Percentiles rank a stretch among this genome's conserved stretches.
Conservation (phyloP, 2,329 filamentous ascomycete species). For the Talaromyces funiculosus region DNA sequence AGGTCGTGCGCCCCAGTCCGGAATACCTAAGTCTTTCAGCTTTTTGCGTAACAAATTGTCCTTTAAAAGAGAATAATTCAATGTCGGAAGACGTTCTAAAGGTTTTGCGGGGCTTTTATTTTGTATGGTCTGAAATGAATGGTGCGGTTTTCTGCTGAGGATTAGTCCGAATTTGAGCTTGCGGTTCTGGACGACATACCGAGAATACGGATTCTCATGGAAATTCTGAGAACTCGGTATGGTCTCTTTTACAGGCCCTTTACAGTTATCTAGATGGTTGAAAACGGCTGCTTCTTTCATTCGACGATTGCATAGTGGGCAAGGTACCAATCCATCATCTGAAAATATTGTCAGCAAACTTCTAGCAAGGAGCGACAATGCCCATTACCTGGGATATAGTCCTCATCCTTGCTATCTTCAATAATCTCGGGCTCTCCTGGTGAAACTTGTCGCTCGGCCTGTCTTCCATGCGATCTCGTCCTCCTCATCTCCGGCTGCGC, state of each 20-base stretch:
- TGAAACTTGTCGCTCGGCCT: constrained; percentile 16
- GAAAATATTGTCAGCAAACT: constrained; percentile 8
- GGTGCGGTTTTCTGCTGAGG: constrained; percentile 1
- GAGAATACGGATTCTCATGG: constrained; percentile 17
- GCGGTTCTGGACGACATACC: constrained; percentile 20
- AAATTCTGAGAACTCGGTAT: constrained; percentile 15
- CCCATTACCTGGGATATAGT: constrained; percentile 30
- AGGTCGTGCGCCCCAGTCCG: constrained; percentile 60
- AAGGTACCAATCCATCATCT: constrained; percentile 73
- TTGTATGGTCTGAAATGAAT: not conserved
- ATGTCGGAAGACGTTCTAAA: constrained; percentile 64
- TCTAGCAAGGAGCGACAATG: constrained; percentile 16
- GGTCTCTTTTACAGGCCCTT: constrained; percentile 22
- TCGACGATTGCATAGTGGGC: constrained; percentile 70
- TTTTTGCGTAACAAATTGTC: constrained; percentile 75
- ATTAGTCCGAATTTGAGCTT: constrained; percentile 17
- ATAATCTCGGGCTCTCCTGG: constrained; percentile 25
- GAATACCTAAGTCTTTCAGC: constrained; percentile 71
- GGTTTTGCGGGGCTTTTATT: constrained; percentile 25
- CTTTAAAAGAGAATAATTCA: constrained; percentile 84
- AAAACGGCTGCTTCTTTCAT: constrained; percentile 80
- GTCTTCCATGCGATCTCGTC: constrained; percentile 31
- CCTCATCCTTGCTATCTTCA: constrained; percentile 39
- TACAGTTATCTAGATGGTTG: constrained; percentile 69
- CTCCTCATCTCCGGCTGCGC: constrained; percentile 26